Evolutionary conservation across 805 yeast species (phyloP).

Genomic region (Teunomyces pallodes): DNA sequence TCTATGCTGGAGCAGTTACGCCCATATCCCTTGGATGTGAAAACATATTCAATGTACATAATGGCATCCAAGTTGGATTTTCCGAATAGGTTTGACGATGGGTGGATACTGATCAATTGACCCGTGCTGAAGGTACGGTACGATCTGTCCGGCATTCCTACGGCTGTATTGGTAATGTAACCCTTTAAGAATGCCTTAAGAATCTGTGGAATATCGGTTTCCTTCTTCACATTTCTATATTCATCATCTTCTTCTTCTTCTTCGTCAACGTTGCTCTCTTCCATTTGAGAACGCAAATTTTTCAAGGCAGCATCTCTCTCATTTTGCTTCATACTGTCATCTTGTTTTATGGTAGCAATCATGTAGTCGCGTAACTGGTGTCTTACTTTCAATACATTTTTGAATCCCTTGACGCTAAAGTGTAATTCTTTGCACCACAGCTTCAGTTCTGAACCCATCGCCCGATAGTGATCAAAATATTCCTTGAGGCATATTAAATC

Average conservation of each 20-base stretch:
- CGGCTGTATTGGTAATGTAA: conserved; percentile 82
- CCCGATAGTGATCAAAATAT: conserved; percentile 54
- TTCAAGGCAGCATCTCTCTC: conserved; percentile 27
- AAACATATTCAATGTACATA: conserved; percentile 93
- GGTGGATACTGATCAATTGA: conserved; percentile 84
- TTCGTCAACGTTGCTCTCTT: conserved; percentile 16
- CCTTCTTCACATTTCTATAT: conserved; percentile 13
- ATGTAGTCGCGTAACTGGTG: conserved; percentile 73
- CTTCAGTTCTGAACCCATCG: conserved; percentile 50
- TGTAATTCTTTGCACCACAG: conserved; percentile 83
- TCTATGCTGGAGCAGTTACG: conserved; percentile 82
- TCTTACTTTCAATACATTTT: conserved; percentile 71
- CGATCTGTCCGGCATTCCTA: conserved; percentile 92
- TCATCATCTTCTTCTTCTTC: conserved; percentile 23
- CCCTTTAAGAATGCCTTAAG: conserved; percentile 83
- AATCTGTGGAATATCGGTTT: conserved; percentile 54
- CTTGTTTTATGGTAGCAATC: conserved; percentile 46
- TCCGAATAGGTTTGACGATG: conserved; percentile 86
- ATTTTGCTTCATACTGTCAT: conserved; percentile 24
- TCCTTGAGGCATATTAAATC: conserved; percentile 84
- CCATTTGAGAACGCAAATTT: conserved; percentile 23
- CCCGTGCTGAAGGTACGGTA: conserved; percentile 83
- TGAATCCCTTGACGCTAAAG: conserved; percentile 75
- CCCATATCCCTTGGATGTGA: conserved; percentile 89
- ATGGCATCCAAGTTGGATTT: conserved; percentile 71